Evolutionary conservation across 2,329 filamentous ascomycete genomes (phyloP).

Genomic region (Exophiala sideris): DNA sequence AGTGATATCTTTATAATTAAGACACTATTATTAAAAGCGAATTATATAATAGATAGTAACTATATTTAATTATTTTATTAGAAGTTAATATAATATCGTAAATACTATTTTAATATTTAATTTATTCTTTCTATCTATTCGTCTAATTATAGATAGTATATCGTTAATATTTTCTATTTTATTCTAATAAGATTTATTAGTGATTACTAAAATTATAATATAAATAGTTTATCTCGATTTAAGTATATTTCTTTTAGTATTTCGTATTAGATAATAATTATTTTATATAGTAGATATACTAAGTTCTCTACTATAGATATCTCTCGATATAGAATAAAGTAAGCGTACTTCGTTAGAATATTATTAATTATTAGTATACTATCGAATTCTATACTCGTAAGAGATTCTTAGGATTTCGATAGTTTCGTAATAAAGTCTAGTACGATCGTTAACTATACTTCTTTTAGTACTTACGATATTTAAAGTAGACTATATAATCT

Average conservation of each 20-base stretch:
- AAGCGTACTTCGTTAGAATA: neutral
- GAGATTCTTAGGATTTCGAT: conserved; percentile 4
- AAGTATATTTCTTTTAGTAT: neutral
- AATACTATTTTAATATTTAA: conserved; percentile 18
- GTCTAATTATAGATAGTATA: conserved; percentile 15
- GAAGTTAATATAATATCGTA: conserved; percentile 20
- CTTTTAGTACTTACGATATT: neutral
- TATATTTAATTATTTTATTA: conserved; percentile 15
- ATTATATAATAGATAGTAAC: conserved; percentile 5
- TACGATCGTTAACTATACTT: neutral
- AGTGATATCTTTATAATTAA: conserved; percentile 4
- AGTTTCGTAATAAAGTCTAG: conserved; percentile 9
- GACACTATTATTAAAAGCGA: conserved; percentile 4
- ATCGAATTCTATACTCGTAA: conserved; percentile 3
- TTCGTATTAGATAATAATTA: neutral
- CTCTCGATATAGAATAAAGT: conserved; percentile 1
- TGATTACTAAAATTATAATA: conserved; percentile 3
- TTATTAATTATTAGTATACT: neutral
- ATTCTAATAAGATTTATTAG: neutral
- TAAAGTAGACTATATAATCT: conserved; percentile 6
- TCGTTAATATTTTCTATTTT: conserved; percentile 8
- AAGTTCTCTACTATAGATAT: neutral
- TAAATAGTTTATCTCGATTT: no score
- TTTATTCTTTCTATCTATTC: conserved; percentile 20
- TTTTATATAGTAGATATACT: neutral